Base-by-base conservation (phyloP, 1,139 yeast species). In the Candida sojae region DNA sequence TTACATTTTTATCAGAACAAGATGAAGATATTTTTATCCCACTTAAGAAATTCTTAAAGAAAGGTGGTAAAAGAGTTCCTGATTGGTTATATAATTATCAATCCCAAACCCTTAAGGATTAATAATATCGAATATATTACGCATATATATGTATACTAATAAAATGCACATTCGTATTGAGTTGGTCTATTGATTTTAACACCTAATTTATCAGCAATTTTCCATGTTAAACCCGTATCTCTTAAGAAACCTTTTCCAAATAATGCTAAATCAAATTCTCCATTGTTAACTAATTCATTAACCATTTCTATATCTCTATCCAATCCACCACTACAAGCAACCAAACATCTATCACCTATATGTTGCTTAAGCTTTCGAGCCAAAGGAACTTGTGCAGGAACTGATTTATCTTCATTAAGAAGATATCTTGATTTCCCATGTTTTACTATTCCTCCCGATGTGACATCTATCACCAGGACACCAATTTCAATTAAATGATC, bases 1-100 rank as follows among this genome's bases (percentile, higher is more conserved):
- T 83, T 29, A 86, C 97, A 0, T 88, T 89, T 56, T 58, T 88
- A 34, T 31, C 39, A 12, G 84, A 79, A 43, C 79, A 78, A 23
- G 93, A 89, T 59, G 62, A 68, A 2, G 82, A 72, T 0, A 66
- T 83, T 1, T 73, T 85, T 48, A 62, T 64, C 43, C 85, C 80
- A 44, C 68, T 88, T 55, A 76, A 75, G 54, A 73, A 67, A 50
- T 75, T 81, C 60, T 67, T 84, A 44, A 61, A 64, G n/a, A 74
- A 70, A 49, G 81, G 84, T 2, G 66, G 71, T 4, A 75, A 80
- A 56, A 68, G 65, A 48, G 64, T 80, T 41, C 86, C 88, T 0
- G 74, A 71, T 8, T 86, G 85, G 76, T 63, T 84, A 45, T 58
- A 63, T 39, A 62, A 68, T 48, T 68, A 70, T 52, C 66, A 66